Evolutionary conservation across 768 basidiomycete genomes (phyloP).

Genomic region (Mycena kentingensis): DNA sequence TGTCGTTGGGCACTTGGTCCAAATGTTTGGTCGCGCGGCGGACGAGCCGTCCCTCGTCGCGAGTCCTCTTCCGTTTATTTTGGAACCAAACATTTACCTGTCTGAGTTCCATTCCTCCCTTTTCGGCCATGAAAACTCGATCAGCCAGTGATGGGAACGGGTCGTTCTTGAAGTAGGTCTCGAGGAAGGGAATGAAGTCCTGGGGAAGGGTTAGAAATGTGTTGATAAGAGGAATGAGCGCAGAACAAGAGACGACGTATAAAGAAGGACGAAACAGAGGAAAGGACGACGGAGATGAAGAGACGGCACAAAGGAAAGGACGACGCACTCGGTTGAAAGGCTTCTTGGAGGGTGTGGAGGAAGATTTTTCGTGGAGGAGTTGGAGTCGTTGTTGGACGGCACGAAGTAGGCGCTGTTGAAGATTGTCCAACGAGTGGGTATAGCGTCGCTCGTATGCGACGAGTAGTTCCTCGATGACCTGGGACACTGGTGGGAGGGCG

Average conservation of each 20-base stretch:
- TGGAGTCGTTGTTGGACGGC: neutral
- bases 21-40: conserved; percentile 22
- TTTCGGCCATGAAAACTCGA: conserved; percentile 40
- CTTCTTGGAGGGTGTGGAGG: conserved; percentile 2
- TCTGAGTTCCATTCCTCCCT: conserved; percentile 42
- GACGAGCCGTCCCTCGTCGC: conserved; percentile 28
- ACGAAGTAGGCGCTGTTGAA: neutral
- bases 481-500: neutral
- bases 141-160: conserved; percentile 48
- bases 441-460: neutral
- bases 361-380: neutral
- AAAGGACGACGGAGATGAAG: no score
- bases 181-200: conserved; percentile 49
- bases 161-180: conserved; percentile 50
- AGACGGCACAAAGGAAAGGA: no score
- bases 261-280: no score
- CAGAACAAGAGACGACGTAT: no score
- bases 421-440: neutral
- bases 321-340: conserved; percentile 27
- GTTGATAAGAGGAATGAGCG: neutral
- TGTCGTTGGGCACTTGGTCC: conserved; percentile 23
- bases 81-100: conserved; percentile 65
- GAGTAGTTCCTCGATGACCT: neutral
- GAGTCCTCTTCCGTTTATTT: no score
- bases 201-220: conserved; percentile 27